phyloP scores from a whole-genome alignment of 257 asterid species.

The Ocimum tenuiflorum region DNA sequence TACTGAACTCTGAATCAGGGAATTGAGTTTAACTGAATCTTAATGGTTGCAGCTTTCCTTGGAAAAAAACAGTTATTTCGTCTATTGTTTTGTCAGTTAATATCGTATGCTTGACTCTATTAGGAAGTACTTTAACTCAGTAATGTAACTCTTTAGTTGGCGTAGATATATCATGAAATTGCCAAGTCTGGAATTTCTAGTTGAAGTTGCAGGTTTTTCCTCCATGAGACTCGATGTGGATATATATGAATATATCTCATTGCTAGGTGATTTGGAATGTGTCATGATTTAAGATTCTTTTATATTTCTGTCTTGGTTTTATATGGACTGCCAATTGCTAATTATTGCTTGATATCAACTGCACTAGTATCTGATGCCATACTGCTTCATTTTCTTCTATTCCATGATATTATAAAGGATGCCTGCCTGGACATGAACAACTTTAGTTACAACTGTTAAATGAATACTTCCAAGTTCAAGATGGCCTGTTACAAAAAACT shows the following conservation, averaged over 20 bases:
- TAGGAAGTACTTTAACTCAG: constrained; percentile 5
- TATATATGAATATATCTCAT: background rate
- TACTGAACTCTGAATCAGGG: constrained; percentile 16
- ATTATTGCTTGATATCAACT: too few species aligned
- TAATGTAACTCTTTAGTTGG: constrained; percentile 2
- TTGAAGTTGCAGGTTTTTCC: background rate
- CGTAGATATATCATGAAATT: background rate
- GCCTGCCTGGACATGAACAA: too few species aligned
- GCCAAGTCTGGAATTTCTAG: constrained; percentile 6
- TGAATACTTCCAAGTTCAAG: too few species aligned
- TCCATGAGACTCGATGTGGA: background rate
- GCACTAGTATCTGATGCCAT: too few species aligned
- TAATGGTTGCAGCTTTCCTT: constrained; percentile 13
- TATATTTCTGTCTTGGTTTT: too few species aligned
- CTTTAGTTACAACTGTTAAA: too few species aligned
- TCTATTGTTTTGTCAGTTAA: background rate
- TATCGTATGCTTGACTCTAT: background rate
- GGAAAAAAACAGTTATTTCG: background rate
- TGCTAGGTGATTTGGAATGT: background rate
- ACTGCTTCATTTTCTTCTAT: too few species aligned
- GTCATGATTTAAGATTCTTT: too few species aligned
- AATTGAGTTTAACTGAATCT: constrained; percentile 7
- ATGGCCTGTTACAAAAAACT: too few species aligned
- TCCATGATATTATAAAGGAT: too few species aligned
- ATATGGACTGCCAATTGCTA: too few species aligned